phyloP scores from a whole-genome alignment of 2,329 filamentous ascomycete species.

The Diaporthe sp. region DNA sequence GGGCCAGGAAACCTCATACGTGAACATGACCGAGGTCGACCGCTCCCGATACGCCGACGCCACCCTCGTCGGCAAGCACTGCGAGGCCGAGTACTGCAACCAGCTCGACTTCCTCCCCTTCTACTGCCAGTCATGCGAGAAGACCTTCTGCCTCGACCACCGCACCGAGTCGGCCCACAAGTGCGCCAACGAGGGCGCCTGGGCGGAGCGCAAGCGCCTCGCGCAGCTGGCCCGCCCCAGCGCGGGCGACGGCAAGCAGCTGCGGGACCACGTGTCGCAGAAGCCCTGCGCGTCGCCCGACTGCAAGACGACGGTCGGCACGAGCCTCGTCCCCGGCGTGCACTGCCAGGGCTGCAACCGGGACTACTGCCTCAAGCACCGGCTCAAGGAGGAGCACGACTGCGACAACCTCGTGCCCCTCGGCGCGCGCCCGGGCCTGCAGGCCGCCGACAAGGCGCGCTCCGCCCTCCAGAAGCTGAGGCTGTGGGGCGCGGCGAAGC shows the following conservation, averaged over 20 bases:
- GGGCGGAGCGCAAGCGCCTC: slow-evolving; percentile 70
- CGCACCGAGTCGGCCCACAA: slow-evolving; percentile 87
- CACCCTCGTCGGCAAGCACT: slow-evolving; percentile 89
- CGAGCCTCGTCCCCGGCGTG: slow-evolving; percentile 75
- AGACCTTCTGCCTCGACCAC: slow-evolving; percentile 94
- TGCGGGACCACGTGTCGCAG: slow-evolving; percentile 69
- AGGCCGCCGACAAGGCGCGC: slow-evolving; percentile 74
- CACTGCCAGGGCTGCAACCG: slow-evolving; percentile 81
- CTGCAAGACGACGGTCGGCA: slow-evolving; percentile 81
- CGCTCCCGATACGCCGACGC: slow-evolving; percentile 68
- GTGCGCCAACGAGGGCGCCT: slow-evolving; percentile 72
- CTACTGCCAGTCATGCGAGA: slow-evolving; percentile 87
- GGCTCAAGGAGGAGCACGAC: slow-evolving; percentile 84
- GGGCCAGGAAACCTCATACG: slow-evolving; percentile 67
- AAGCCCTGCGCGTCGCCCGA: slow-evolving; percentile 76
- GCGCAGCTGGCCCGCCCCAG: slow-evolving; percentile 68
- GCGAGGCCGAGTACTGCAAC: slow-evolving; percentile 91
- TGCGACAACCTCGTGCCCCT: slow-evolving; percentile 81
- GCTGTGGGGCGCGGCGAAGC: slow-evolving; percentile 84
- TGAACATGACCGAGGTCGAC: slow-evolving; percentile 77
- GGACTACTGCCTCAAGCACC: slow-evolving; percentile 83
- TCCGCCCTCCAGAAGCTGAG: slow-evolving; percentile 83
- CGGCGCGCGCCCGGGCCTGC: slow-evolving; percentile 60
- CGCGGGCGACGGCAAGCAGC: slow-evolving; percentile 66
- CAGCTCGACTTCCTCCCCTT: slow-evolving; percentile 98